Base-by-base conservation (phyloP, 768 basidiomycete genomes). In the Lactifluus volemus region DNA sequence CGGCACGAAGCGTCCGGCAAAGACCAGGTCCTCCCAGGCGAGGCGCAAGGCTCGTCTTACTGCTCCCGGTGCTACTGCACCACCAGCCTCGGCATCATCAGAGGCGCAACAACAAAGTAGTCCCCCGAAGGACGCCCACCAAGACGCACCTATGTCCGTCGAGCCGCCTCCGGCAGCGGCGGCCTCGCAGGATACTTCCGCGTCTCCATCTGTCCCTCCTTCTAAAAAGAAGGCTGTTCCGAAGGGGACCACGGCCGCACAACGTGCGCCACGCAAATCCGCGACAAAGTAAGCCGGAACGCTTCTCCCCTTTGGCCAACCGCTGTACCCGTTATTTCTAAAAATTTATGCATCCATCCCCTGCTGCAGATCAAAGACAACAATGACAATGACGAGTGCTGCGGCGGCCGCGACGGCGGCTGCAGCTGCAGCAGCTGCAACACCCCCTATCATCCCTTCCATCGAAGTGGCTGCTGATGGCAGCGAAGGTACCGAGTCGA, bases 1-100 rank as follows among this genome's bases (percentile, higher is more conserved):
- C 48, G 75, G 81, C 36, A 67, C 75, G 47, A 61, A 72, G 42
- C 73, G 77, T 52, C 60, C 54, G 39, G 32, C 55, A 17, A 61
- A 49, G 49, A 10, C 57, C 25, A 58, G 52, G 45, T 55, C 59
- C 39, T 55, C 59, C 47, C 65, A 65, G 51, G 47, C 60, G 48
- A 58, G 57, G 62, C 61, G 59, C 59, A 65, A 52, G 58, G 67
- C 45, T n/a, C 59, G 53, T 39, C 49, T 55, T 25, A 61, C 52
- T n/a, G 53, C 30, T 41, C 42, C 53, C 29, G 32, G 52, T 15
- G 19, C 63, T 9, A 30, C 59, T n/a, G 14, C 52, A 12, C 7
- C 60, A 6, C 17, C 53, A 29, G 21, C 62, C 15, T 11, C 55
- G 1, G 17, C 49, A 15, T 12, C 53, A 32, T 45, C 53, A 38